A percentile compares a stretch with the other conserved stretches of the same genome.
Conservation (phyloP, 257 asterid genomes). For the Salvia rosmarinus region DNA sequence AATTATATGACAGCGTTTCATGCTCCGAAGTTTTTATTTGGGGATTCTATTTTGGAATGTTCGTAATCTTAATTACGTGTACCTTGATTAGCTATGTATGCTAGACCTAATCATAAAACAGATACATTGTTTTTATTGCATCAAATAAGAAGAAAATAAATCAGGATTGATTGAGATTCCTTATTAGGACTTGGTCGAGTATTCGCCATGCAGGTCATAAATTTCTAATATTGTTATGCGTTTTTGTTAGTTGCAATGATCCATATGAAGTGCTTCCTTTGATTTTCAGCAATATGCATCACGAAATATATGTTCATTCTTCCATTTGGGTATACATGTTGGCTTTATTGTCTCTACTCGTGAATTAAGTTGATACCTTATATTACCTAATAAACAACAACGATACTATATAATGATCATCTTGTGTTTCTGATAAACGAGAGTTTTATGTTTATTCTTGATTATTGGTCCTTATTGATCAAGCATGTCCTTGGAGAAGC, state of each 20-base stretch:
- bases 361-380: background rate
- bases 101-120: background rate
- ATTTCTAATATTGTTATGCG: background rate
- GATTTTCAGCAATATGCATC: constrained; percentile 11
- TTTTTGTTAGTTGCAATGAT: background rate
- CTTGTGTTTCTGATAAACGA: background rate
- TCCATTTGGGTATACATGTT: background rate
- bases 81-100: background rate
- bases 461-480: background rate
- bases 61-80: background rate
- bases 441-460: background rate
- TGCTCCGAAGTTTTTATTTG: background rate
- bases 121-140: background rate
- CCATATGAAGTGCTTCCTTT: background rate
- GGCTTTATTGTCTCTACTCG: constrained; percentile 1
- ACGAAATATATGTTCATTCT: background rate
- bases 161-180: background rate
- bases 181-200: background rate
- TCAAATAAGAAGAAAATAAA: background rate
- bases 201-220: background rate
- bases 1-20: background rate
- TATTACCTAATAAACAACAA: background rate
- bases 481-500: too few species aligned
- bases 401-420: background rate
- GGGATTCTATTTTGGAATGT: background rate